A percentile compares a stretch with the other conserved stretches of the same genome.
These are phyloP conservation scores for Exserohilum turcica DNA, from an alignment of 2,329 filamentous ascomycete species.

Conservation along the genomic window DNA sequence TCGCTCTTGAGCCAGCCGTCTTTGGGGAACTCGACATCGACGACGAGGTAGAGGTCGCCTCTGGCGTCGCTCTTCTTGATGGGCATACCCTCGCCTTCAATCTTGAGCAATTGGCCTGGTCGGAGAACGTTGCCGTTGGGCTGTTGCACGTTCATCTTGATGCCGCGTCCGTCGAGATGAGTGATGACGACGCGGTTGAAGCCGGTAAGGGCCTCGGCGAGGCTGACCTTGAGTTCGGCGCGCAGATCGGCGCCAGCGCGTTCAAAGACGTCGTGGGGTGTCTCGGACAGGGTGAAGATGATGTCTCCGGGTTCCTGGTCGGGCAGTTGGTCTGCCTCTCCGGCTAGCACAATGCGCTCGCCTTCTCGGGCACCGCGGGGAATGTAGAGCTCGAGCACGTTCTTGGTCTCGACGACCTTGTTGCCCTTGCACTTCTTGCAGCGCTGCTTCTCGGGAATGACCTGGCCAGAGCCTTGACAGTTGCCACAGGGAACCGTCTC, in stretches of 20 bases:
- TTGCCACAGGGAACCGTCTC: constrained; percentile 79
- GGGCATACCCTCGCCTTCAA: constrained; percentile 93
- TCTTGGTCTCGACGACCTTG: constrained; percentile 83
- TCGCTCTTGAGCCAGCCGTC: constrained; percentile 78
- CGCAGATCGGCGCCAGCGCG: constrained; percentile 84
- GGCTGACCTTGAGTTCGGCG: constrained; percentile 77
- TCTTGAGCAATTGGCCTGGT: constrained; percentile 83
- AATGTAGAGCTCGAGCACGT: constrained; percentile 95
- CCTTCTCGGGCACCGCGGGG: constrained; percentile 79
- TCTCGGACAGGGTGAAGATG: constrained; percentile 83
- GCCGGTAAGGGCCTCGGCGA: constrained; percentile 83
- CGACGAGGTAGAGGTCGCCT: constrained; percentile 85
- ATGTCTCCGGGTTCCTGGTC: constrained; percentile 91
- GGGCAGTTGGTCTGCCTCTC: constrained; percentile 91
- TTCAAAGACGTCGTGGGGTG: constrained; percentile 79
- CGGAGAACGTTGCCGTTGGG: constrained; percentile 74
- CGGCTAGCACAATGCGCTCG: constrained; percentile 86
- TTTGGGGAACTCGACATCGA: constrained; percentile 87
- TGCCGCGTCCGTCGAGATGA: constrained; percentile 91
- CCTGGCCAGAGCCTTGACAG: constrained; percentile 82
- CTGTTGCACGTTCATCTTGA: constrained; percentile 76
- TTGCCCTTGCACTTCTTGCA: constrained; percentile 99
- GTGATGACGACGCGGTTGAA: constrained; percentile 90
- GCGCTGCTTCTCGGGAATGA: constrained; percentile 94
- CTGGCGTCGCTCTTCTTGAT: constrained; percentile 80